Evolutionary conservation across 169 alveolate genomes (phyloP), one percentile per base, ranked within the genome.

Genomic region (Eimeria acervulina): DNA sequence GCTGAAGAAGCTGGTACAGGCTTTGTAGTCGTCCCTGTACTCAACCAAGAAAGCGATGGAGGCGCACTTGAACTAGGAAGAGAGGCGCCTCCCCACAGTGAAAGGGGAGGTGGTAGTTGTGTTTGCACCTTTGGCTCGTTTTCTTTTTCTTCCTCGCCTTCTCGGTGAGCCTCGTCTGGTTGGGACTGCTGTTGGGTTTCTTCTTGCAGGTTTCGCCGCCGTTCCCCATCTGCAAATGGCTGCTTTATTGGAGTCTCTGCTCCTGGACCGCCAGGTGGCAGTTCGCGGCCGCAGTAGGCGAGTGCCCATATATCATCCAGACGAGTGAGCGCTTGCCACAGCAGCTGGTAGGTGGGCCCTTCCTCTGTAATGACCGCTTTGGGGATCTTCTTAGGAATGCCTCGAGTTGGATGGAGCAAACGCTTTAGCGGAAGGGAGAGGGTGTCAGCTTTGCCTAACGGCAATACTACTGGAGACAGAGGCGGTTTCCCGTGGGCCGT

Each of bases 321-420:
- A 10, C 93, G 93, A 17, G 78, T 74, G 28, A 93, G 93, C 44
- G 91, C 93, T 28, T 93, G 89, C 96, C 96, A 93, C 70, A 81
- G 76, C 55, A 81, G 66, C 89, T 70, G 76, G 88, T 93, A 93
- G 40, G 96, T 81, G 28, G 76, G 94, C 42, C 96, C 96, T 68
- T 93, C 96, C 80, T 33, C 38, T 8, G 13, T 21, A 31, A 63
- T 42, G 87, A 89, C 87, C 15, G 66, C 72, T 52, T 42, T 66
- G 66, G 95, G 87, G 87, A 44, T 89, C 70, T 38, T 52, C 61
- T 38, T 55, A 26, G 93, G 93, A 23, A 85, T 85, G 38, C 93
- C 80, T 19, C 61, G 59, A 2, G 36, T 36, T 13, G 63, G 61
- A 38, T 38, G 81, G 17, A 85, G 81, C n/a, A 85, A 70, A 44